Percentiles rank a stretch among this genome's conserved stretches.
These are phyloP conservation scores for Larix kaempferi DNA, from an alignment of 75 land plant species.

Conservation along the genomic window DNA sequence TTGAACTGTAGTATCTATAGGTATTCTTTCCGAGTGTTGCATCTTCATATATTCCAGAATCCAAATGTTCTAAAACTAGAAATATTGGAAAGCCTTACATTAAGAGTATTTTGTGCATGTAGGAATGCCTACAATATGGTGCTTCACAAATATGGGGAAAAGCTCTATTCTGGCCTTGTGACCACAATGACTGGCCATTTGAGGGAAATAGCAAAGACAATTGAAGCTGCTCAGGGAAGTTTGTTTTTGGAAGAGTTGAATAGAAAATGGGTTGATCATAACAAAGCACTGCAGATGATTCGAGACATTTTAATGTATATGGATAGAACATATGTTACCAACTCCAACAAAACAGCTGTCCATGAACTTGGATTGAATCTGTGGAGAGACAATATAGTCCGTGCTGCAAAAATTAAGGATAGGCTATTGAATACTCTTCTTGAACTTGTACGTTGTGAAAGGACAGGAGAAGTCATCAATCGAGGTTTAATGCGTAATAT, in stretches of 20 bases:
- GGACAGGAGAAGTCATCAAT: constrained; percentile 93
- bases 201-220: constrained; percentile 68
- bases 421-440: constrained; percentile 76
- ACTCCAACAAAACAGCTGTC: constrained; percentile 72
- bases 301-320: constrained; percentile 99
- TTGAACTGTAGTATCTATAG: too few species aligned
- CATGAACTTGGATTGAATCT: constrained; percentile 95
- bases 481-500: constrained; percentile 92
- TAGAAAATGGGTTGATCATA: constrained; percentile 88
- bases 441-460: constrained; percentile 74
- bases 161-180: constrained; percentile 83
- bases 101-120: too few species aligned
- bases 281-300: constrained; percentile 98
- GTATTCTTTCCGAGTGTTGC: too few species aligned
- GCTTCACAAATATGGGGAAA: constrained; percentile 97
- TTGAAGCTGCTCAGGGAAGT: constrained; percentile 92
- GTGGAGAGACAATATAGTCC: constrained; percentile 84
- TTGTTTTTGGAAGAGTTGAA: constrained; percentile 91
- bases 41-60: too few species aligned
- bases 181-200: constrained; percentile 83
- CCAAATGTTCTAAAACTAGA: too few species aligned
- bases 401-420: constrained; percentile 61
- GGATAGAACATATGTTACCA: constrained; percentile 91
- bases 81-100: too few species aligned
- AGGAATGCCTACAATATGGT: constrained; percentile 99